A percentile compares a stretch with the other conserved stretches of the same genome.
phyloP scores from a whole-genome alignment of 2,329 filamentous ascomycete species.

The Fusarium sp. region DNA sequence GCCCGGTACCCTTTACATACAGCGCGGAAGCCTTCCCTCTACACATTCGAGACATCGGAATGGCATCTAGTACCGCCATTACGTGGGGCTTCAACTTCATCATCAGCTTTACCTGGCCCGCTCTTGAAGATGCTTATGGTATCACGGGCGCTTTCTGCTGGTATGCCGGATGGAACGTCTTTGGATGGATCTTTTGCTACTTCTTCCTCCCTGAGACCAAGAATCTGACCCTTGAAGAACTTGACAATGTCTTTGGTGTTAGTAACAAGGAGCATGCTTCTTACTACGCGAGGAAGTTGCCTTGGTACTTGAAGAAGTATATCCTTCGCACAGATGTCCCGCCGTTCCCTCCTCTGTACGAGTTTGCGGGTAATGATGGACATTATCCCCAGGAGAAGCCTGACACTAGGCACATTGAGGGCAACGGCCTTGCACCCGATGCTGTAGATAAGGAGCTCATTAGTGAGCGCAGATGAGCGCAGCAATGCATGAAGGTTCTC shows the following conservation, averaged over 20 bases:
- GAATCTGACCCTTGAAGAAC: conserved; percentile 50
- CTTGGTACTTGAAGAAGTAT: conserved; percentile 50
- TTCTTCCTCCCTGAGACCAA: conserved; percentile 53
- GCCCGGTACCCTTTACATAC: conserved; percentile 69
- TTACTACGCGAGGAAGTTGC: conserved; percentile 49
- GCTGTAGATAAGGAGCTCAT: not conserved
- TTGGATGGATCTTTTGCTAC: conserved; percentile 50
- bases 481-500: too few species aligned
- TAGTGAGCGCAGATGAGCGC: not conserved
- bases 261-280: conserved; percentile 47
- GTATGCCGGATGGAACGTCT: conserved; percentile 53
- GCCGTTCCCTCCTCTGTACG: conserved; percentile 48
- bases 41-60: conserved; percentile 66
- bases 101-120: conserved; percentile 52
- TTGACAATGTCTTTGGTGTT: conserved; percentile 50
- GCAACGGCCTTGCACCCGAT: fast-evolving
- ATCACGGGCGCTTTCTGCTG: conserved; percentile 54
- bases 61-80: conserved; percentile 59
- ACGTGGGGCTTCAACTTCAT: conserved; percentile 56
- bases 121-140: conserved; percentile 37
- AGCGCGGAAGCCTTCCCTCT: conserved; percentile 69
- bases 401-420: conserved; percentile 12
- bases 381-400: conserved; percentile 34
- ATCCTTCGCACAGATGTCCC: conserved; percentile 45
- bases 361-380: conserved; percentile 40